Base-by-base conservation (phyloP, 441 rosid species). In the Gossypium gossypioides region DNA sequence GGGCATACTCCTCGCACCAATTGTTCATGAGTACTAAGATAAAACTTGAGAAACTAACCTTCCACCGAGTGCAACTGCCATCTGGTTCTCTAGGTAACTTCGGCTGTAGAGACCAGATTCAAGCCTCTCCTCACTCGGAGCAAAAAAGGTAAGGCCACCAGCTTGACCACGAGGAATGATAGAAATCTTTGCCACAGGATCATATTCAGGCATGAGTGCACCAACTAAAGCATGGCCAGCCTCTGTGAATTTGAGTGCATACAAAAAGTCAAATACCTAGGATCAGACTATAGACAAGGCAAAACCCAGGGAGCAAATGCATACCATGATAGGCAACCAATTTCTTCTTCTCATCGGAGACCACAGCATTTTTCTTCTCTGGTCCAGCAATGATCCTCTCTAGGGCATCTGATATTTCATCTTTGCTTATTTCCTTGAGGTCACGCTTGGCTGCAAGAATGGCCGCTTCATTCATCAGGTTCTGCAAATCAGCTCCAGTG, bases 361-460 rank as follows among this genome's bases (percentile, higher is more conserved):
- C 96, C 6, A 93, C 98, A 0, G 94, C 96, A 58, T 93, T 93
- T 75, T 93, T 93, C 87, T 93, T 93, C 81, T 93, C 98, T 1
- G 98, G 98, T 32, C 98, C 98, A 21, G 97, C 98, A 81, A 91
- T 93, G 63, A 93, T 93, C 83, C 98, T 88, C 86, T 93, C 98
- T 27, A 93, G 80, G 66, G 97, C 98, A 88, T 93, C 98, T 0
- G 98, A 82, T 74, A 93, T 93, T 85, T 91, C 98, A 72, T 93
- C 98, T 64, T 93, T 91, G 83, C 98, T 93, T 66, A 93, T 91
- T 82, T 93, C 97, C 87, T 93, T 93, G 6, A 93, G 97, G 60
- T 91, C 92, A 63, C 97, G 96, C 75, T 97, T 84, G 60, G 98
- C 97, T 0, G 97, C 97, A 73, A 92, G 88, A 77, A 92, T 92